These are phyloP conservation scores for Ascochyta clinopodiicola DNA, from an alignment of 2,329 filamentous ascomycete genomes.

Conservation along the genomic window DNA sequence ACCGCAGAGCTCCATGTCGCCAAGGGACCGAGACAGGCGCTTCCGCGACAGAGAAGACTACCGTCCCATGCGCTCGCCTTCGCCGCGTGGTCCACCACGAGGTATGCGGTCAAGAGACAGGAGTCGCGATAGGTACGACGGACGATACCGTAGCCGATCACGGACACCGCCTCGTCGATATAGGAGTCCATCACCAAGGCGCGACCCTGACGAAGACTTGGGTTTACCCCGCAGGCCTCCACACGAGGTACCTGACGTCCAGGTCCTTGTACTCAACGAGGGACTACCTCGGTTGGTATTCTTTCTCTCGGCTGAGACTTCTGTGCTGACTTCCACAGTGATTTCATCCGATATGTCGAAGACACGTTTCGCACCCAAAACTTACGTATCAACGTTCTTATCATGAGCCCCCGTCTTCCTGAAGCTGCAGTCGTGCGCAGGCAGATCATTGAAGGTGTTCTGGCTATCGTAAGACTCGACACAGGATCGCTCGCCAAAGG, in stretches of 20 bases:
- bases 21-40: constrained; percentile 60
- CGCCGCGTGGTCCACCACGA: constrained; percentile 49
- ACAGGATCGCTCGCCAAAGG: constrained; percentile 70
- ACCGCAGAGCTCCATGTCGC: constrained; percentile 44
- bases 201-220: constrained; percentile 65
- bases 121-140: constrained; percentile 59
- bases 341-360: constrained; percentile 85
- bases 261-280: constrained; percentile 82
- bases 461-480: constrained; percentile 81
- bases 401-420: constrained; percentile 76
- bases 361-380: constrained; percentile 73
- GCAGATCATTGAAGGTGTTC: constrained; percentile 87
- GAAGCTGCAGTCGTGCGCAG: constrained; percentile 81
- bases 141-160: constrained; percentile 65
- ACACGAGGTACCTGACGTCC: constrained; percentile 83
- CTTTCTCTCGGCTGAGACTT: background rate
- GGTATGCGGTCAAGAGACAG: constrained; percentile 47
- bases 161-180: constrained; percentile 69
- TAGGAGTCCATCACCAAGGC: constrained; percentile 73
- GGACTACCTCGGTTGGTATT: constrained; percentile 53
- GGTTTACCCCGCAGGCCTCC: constrained; percentile 77
- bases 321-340: constrained; percentile 49
- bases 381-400: constrained; percentile 79
- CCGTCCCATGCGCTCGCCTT: constrained; percentile 53
- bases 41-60: constrained; percentile 66